Base-by-base conservation (phyloP, 352 stramenopile genomes). In the Phytophthora gonapodyides region DNA sequence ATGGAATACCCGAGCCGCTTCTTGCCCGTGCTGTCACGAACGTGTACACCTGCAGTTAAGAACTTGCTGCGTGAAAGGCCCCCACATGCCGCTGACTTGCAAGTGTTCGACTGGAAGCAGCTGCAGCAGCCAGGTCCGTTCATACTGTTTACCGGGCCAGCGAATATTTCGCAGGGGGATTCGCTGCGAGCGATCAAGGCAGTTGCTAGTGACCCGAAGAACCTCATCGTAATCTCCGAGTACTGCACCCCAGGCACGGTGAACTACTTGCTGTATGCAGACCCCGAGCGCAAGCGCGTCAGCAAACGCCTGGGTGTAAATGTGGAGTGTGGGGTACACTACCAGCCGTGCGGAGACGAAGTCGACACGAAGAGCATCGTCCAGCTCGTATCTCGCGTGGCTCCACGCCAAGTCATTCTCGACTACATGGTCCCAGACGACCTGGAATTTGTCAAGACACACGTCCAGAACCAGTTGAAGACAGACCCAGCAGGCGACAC, bases 301-400 rank as follows among this genome's bases (percentile, higher is more conserved):
- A 88, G 70, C 50, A 94, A 96, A 57, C 71, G 76, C 0, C 69
- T 96, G 13, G 79, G 82, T n/a, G 81, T 84, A 3, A 74, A 68
- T 7, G 69, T 96, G 13, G 68, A 74, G 13, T 96, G 87, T 45
- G 85, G 87, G 9, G 82, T 96, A 13, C 87, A 96, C 56, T 93
- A 91, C 30, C 88, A 94, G 35, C 87, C 87, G 35, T 92, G 83
- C 40, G 73, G 85, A 8, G 86, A 96, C 61, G 87, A 96, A 75
- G 80, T 92, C 10, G 87, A 94, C 38, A 76, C 85, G 2, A 92
- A 89, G 59, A 94, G 84, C 41, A 92, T 94, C 35, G 82, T 94
- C 27, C 83, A 93, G 41, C 69, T 96, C 5, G 79, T 77, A 17
- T 75, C 78, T 5, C 71, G 78, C 27, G 73, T 91, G 21, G 63